Conservation (phyloP, 2,329 filamentous ascomycete species). For the Polytolypa hystricis region DNA sequence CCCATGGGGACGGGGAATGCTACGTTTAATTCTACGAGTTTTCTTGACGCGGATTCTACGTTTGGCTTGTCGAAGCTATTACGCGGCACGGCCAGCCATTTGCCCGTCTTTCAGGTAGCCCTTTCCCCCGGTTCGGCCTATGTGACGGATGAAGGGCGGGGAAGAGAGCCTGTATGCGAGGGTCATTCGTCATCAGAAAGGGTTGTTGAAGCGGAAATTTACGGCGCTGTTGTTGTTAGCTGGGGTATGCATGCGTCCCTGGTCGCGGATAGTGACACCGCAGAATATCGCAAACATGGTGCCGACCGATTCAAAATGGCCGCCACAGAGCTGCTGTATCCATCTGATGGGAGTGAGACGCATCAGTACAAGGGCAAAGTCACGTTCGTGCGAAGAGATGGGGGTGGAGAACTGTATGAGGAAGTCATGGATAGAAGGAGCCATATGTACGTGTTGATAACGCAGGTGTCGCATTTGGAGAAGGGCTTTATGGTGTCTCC, state of each 20-base stretch:
- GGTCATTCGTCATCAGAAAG: slow-evolving; percentile 14
- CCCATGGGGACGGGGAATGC: slow-evolving; percentile 43
- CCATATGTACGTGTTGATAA: slow-evolving; percentile 68
- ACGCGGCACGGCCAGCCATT: slow-evolving; percentile 39
- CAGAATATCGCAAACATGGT: slow-evolving; percentile 66
- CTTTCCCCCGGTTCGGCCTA: slow-evolving; percentile 49
- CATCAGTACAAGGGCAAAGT: slow-evolving; percentile 49
- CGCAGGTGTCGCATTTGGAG: slow-evolving; percentile 71
- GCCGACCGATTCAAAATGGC: slow-evolving; percentile 74
- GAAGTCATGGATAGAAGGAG: slow-evolving; percentile 29
- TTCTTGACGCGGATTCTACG: slow-evolving; percentile 18
- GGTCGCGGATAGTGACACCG: slow-evolving; percentile 83
- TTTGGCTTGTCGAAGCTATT: slow-evolving; percentile 49
- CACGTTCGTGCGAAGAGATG: slow-evolving; percentile 26
- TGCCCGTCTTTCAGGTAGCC: slow-evolving; percentile 52
- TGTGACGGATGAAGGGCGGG: slow-evolving; percentile 34
- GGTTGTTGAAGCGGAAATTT: slow-evolving; percentile 25
- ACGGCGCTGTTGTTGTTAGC: slow-evolving; percentile 75
- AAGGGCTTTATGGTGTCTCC: slow-evolving; percentile 74
- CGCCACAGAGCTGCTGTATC: slow-evolving; percentile 61
- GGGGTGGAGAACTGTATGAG: slow-evolving; percentile 16
- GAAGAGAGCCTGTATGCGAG: slow-evolving; percentile 22
- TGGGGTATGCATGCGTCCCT: slow-evolving; percentile 85
- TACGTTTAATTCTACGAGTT: slow-evolving; percentile 29
- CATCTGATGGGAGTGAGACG: slow-evolving; percentile 39